Evolutionary conservation across 768 basidiomycete genomes (phyloP), one percentile per base, ranked within the genome.

Genomic region (Kwoniella botswanensis): DNA sequence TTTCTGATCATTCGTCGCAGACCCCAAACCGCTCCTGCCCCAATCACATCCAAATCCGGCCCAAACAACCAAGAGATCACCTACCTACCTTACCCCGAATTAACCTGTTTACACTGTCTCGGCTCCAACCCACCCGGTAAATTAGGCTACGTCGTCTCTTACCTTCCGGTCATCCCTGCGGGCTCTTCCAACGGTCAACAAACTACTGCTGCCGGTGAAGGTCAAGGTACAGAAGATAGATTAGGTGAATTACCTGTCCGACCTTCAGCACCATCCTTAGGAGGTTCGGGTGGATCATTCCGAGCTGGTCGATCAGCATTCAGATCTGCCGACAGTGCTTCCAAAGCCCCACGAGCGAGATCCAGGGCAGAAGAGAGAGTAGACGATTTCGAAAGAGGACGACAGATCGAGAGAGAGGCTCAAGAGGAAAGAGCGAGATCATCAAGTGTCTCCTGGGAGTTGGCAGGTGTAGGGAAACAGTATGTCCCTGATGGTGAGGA

Each of bases 51-150:
- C 18, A 58, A 67, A 29, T 57, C 56, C 2, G 65, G 65, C 24
- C 59, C 43, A 15, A 52, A 57, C 57, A 57, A 67, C 42, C 13
- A 54, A 24, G 54, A 53, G 13, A 57, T 59, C 35, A 62, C 60
- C 24, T 68, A 68, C 24, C 54, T 68, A 5, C 67, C 67, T 22
- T 61, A 55, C 50, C 67, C 67, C 54, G 67, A 68, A 52, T 62
- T 68, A 42, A 68, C 67, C 13, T 68, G 67, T 59, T 52, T 68
- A 10, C 67, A 68, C 43, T 68, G 67, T 55, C 61, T 68, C 52
- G 67, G 67, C 13, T 62, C 67, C 12, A 68, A 68, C 42, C 67
- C 67, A 15, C 67, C 67, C 41, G 67, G 67, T 41, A 68, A 68
- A 43, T 29, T 68, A 21, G 67, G 67, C 61, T 68, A 68, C 67